These are phyloP conservation scores for Coemansia sp. DNA, from an alignment of 192 early-diverging fungal species.

Conservation along the genomic window DNA sequence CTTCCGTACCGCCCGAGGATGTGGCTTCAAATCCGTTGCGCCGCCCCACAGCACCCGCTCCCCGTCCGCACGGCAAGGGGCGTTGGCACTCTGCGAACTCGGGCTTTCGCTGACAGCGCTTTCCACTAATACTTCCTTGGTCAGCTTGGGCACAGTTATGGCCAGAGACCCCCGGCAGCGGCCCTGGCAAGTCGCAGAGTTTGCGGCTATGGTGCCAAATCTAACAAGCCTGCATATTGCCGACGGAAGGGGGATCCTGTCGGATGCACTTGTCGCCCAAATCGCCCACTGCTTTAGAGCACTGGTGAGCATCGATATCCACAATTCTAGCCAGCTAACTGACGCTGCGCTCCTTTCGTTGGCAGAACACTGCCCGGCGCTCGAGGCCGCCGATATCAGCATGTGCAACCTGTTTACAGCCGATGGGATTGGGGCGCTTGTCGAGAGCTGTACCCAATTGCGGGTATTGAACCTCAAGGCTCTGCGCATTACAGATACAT, in stretches of 20 bases:
- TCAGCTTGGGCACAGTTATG: not conserved
- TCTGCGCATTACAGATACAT: conserved; percentile 14
- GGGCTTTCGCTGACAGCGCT: too few species aligned
- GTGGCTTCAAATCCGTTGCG: conserved; percentile 1
- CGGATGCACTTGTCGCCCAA: conserved; percentile 12
- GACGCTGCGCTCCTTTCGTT: conserved; percentile 11
- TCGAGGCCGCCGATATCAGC: conserved; percentile 17
- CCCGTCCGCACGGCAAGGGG: not conserved
- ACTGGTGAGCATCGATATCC: conserved; percentile 17
- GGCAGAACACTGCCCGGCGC: conserved; percentile 9
- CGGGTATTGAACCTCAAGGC: conserved; percentile 13
- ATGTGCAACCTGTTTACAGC: conserved; percentile 16
- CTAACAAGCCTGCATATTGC: conserved; percentile 17
- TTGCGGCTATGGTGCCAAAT: conserved; percentile 5
- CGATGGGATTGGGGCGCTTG: conserved; percentile 18
- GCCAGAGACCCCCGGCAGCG: not conserved
- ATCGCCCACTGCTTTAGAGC: conserved; percentile 5
- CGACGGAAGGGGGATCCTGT: conserved; percentile 18
- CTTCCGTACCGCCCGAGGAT: not conserved
- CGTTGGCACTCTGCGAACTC: too few species aligned
- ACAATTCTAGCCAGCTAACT: conserved; percentile 12
- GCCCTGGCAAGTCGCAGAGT: conserved; percentile 1
- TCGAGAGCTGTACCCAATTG: conserved; percentile 5
- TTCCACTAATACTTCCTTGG: not conserved
- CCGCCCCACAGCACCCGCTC: not conserved